Base-by-base conservation (phyloP, 1,284 basidiomycete species). In the Grifola frondosa region DNA sequence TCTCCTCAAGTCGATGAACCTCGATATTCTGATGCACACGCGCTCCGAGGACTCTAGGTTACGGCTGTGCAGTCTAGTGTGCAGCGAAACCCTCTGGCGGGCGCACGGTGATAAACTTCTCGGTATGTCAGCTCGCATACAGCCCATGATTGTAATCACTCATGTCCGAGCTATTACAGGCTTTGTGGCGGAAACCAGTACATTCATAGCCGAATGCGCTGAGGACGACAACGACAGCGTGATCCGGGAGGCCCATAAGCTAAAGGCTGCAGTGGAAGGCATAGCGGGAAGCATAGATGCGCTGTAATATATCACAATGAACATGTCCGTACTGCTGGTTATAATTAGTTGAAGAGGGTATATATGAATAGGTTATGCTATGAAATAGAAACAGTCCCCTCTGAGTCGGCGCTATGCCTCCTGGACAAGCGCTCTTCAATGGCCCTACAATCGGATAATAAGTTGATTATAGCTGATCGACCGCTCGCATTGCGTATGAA, bases 11-110 rank as follows among this genome's bases (percentile, higher is more conserved):
- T 64, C 73, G 8, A 71, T 95, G 63, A 97, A 97, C 70, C 72
- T 88, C 21, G 76, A 83, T 30, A 66, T 98, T n/a, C 77, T 97
- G 42, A 86, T 93, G 80, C 80, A 89, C 46, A 92, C 91, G 0
- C 84, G 94, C 8, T 84, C 88, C 3, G 91, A 96, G 42, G 81
- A 88, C 44, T 65, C 77, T 3, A 68, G 73, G 20, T 64, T 82
- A 16, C 80, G 91, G 10, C 61, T 91, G 9, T 77, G 80, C 35
- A 88, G 93, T 1, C 67, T 98, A 32, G 63, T 71, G 13, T 85
- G 84, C 42, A 70, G 87, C 16, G 80, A 84, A 15, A 72, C 74
- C 15, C 65, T 97, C 33, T 99, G 96, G 97, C 75, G 76, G 38
- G 66, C 73, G 3, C 86, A 93, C 44, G 89, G 88, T 8, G 73